Conservation (phyloP, 1,139 yeast genomes). For the Pichia sp. region DNA sequence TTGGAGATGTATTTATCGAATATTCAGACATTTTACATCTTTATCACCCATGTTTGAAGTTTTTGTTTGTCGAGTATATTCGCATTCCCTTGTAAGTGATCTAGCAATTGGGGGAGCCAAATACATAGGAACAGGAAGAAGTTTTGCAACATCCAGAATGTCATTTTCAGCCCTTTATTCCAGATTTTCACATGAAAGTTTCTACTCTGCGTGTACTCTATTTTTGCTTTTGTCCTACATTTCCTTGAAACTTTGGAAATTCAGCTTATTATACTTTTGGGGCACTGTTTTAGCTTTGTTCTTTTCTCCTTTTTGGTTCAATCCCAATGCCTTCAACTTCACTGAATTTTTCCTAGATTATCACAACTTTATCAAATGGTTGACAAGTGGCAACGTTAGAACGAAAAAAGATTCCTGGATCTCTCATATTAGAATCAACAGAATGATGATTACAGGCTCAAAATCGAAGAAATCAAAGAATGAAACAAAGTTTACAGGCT, state of each 20-base stretch:
- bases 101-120: constrained; percentile 46
- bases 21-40: constrained; percentile 42
- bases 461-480: constrained; percentile 29
- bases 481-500: constrained; percentile 24
- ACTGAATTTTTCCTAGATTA: constrained; percentile 46
- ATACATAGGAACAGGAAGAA: constrained; percentile 50
- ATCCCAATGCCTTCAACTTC: constrained; percentile 45
- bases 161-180: constrained; percentile 40
- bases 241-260: constrained; percentile 42
- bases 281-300: constrained; percentile 36
- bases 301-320: constrained; percentile 44
- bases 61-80: constrained; percentile 45
- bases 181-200: constrained; percentile 40
- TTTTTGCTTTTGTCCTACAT: constrained; percentile 37
- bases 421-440: constrained; percentile 32
- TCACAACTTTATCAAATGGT: constrained; percentile 36
- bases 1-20: constrained; percentile 37
- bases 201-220: constrained; percentile 37
- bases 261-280: constrained; percentile 43
- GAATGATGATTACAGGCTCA: constrained; percentile 41
- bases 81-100: constrained; percentile 42
- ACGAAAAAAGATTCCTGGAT: constrained; percentile 35
- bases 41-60: constrained; percentile 49
- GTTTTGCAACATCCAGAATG: constrained; percentile 44
- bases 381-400: constrained; percentile 37